phyloP scores from a whole-genome alignment of 495 filamentous ascomycete genomes.

The Annulohypoxylon maeteangense region DNA sequence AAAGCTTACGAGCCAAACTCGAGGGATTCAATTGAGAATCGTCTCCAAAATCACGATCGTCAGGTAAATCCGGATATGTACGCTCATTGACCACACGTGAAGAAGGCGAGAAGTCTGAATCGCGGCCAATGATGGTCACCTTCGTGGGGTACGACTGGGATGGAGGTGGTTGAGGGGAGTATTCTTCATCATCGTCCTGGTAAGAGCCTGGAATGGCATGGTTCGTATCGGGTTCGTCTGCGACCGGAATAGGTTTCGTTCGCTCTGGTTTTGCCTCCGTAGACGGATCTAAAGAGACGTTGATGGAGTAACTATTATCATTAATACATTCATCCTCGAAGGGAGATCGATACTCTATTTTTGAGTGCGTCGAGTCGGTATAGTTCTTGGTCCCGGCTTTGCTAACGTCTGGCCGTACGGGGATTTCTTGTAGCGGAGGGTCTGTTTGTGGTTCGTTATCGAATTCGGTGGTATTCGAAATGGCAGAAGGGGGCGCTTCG shows the following conservation, averaged over 20 bases:
- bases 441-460: constrained; percentile 76
- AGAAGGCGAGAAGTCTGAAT: constrained; percentile 51
- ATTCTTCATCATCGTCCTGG: constrained; percentile 47
- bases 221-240: constrained; percentile 31
- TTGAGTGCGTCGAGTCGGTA: constrained; percentile 31
- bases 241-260: constrained; percentile 16
- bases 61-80: neutral
- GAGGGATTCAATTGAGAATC: constrained; percentile 19
- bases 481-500: constrained; percentile 60
- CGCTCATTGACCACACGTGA: constrained; percentile 39
- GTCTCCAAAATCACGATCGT: constrained; percentile 10
- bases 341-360: constrained; percentile 53
- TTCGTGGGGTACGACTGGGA: constrained; percentile 54
- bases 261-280: constrained; percentile 10
- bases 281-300: constrained; percentile 55
- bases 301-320: constrained; percentile 55
- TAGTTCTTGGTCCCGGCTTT: constrained; percentile 28
- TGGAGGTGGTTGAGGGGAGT: constrained; percentile 52
- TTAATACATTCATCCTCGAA: constrained; percentile 51
- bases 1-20: constrained; percentile 13
- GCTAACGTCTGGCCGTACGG: constrained; percentile 41
- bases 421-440: constrained; percentile 47
- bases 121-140: constrained; percentile 58
- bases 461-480: constrained; percentile 73
- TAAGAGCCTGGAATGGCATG: constrained; percentile 37